Evolutionary conservation across 306 rosid genomes (phyloP).

Genomic region (Fragaria vesca): DNA sequence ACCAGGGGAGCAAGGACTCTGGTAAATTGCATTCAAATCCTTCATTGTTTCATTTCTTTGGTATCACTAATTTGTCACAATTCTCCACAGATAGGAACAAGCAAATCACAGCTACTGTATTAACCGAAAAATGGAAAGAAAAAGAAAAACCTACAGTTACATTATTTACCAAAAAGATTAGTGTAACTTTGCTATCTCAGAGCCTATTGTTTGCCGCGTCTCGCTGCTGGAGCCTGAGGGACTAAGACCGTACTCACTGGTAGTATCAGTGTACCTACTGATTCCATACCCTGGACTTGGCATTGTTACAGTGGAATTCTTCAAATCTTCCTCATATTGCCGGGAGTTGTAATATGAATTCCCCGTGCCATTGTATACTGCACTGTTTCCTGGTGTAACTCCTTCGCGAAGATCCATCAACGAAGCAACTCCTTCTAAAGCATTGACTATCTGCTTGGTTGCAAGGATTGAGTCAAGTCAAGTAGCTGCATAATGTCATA

Average conservation of each 20-base stretch:
- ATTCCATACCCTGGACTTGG: slow-evolving; percentile 31
- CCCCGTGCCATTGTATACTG: slow-evolving; percentile 22
- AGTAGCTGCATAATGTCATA: background rate
- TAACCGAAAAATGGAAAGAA: background rate
- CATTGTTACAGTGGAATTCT: slow-evolving; percentile 32
- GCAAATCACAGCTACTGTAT: slow-evolving; percentile 1
- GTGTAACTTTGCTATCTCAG: background rate
- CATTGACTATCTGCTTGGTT: slow-evolving; percentile 41
- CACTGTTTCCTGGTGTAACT: slow-evolving; percentile 26
- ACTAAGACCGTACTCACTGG: slow-evolving; percentile 44
- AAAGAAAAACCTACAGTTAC: background rate
- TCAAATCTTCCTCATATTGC: slow-evolving; percentile 28
- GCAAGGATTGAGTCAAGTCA: slow-evolving; percentile 1
- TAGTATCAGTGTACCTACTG: slow-evolving; percentile 36
- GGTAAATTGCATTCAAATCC: background rate
- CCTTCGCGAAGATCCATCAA: slow-evolving; percentile 35
- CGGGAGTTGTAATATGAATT: slow-evolving; percentile 26
- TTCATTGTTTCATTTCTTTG: background rate
- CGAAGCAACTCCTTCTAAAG: slow-evolving; percentile 51
- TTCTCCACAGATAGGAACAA: slow-evolving; percentile 4
- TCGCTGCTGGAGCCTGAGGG: slow-evolving; percentile 47
- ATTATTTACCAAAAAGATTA: slow-evolving; percentile 9
- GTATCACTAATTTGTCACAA: background rate
- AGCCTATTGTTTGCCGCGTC: slow-evolving; percentile 20
- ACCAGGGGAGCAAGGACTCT: background rate